Evolutionary conservation across 2,329 filamentous ascomycete genomes (phyloP).

Genomic region (Coniochaeta prunicola): DNA sequence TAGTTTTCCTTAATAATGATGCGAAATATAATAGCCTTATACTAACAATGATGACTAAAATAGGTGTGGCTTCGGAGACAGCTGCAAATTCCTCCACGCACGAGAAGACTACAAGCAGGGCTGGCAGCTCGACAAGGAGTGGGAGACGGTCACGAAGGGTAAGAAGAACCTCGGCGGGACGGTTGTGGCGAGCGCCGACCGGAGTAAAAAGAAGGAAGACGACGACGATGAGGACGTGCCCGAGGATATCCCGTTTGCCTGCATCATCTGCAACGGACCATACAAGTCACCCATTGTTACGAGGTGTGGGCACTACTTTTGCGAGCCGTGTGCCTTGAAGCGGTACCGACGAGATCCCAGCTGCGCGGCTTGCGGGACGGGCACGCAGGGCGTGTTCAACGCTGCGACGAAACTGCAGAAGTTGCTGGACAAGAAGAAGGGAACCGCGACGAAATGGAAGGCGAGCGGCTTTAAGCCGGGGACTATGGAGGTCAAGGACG

Average conservation of each 20-base stretch:
- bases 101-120: slow-evolving; percentile 80
- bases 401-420: slow-evolving; percentile 75
- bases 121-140: slow-evolving; percentile 92
- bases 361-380: slow-evolving; percentile 78
- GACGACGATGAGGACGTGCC: slow-evolving; percentile 58
- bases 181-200: slow-evolving; percentile 52
- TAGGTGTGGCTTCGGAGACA: slow-evolving; percentile 43
- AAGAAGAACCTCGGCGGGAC: slow-evolving; percentile 57
- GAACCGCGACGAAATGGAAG: slow-evolving; percentile 49
- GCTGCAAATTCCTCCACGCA: slow-evolving; percentile 74
- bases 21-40: slow-evolving; percentile 26
- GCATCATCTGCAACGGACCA: slow-evolving; percentile 72
- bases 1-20: slow-evolving; percentile 15
- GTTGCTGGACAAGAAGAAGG: slow-evolving; percentile 66
- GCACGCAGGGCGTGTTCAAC: slow-evolving; percentile 87
- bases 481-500: slow-evolving; percentile 33
- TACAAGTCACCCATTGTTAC: slow-evolving; percentile 81
- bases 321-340: slow-evolving; percentile 79
- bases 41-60: slow-evolving; percentile 67
- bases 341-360: slow-evolving; percentile 80
- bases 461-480: slow-evolving; percentile 36
- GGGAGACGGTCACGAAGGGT: slow-evolving; percentile 77
- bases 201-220: slow-evolving; percentile 26
- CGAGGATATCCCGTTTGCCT: slow-evolving; percentile 82
- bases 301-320: slow-evolving; percentile 94